Percentiles rank a stretch among this genome's conserved stretches.
Evolutionary conservation across 345 rosid species (phyloP).

Genomic region (Ailanthus altissimus): DNA sequence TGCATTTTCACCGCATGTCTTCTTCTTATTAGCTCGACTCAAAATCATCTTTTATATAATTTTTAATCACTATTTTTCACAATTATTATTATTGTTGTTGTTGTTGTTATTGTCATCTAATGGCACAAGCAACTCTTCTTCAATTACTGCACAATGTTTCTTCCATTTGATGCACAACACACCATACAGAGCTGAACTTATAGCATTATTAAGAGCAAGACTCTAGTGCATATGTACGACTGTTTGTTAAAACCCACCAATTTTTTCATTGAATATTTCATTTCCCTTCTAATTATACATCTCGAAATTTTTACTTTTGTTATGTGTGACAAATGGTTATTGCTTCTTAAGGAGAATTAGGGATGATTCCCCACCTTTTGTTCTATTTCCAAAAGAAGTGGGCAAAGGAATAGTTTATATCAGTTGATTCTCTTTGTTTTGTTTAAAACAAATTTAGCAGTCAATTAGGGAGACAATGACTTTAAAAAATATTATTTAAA

Average conservation of each 20-base stretch:
- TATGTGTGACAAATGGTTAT: not conserved
- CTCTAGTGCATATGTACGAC: too few relatives aligned
- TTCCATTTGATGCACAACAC: not conserved
- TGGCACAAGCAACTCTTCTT: not conserved
- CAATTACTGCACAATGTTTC: not conserved
- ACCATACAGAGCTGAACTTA: too few relatives aligned
- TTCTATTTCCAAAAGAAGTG: not conserved
- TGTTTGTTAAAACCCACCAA: too few relatives aligned
- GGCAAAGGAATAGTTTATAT: not conserved
- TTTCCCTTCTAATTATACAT: too few relatives aligned
- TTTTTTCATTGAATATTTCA: too few relatives aligned
- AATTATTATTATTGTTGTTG: not conserved
- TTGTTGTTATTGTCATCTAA: not conserved
- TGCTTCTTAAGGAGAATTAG: not conserved
- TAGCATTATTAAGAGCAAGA: too few relatives aligned
- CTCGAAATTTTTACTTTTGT: too few relatives aligned
- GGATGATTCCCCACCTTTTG: not conserved
- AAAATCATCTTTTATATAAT: too few relatives aligned
- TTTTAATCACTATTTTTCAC: too few relatives aligned
- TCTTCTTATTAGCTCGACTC: too few relatives aligned
- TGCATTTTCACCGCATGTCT: too few relatives aligned
- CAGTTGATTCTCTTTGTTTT: not conserved
- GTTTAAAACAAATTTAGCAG: not conserved
- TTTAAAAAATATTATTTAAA: not conserved
- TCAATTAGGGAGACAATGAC: conserved; percentile 7